Evolutionary conservation across 2,329 filamentous ascomycete genomes (phyloP).

Genomic region (Eutypella sp.): DNA sequence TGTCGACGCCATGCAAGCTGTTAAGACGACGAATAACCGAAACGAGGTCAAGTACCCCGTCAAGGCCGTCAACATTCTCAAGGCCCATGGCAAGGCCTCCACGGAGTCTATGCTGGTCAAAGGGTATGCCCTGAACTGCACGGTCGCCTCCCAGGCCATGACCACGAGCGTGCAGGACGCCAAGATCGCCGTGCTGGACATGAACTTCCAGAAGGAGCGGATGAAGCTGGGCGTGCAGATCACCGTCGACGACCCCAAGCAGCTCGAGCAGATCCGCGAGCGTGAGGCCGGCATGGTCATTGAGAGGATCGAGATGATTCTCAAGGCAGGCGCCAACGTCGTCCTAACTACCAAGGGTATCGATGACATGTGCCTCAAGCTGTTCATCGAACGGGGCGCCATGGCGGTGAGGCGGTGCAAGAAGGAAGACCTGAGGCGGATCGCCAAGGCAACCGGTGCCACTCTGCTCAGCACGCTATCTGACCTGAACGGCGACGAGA

Average conservation of each 20-base stretch:
- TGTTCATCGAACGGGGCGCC: constrained; percentile 88
- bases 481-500: constrained; percentile 95
- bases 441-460: constrained; percentile 92
- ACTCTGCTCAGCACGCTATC: constrained; percentile 90
- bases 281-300: constrained; percentile 90
- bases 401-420: constrained; percentile 97
- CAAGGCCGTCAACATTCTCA: constrained; percentile 97
- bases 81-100: constrained; percentile 92
- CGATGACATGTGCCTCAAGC: constrained; percentile 90
- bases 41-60: constrained; percentile 94
- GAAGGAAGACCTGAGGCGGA: constrained; percentile 94
- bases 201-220: constrained; percentile 97
- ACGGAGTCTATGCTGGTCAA: constrained; percentile 87
- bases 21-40: constrained; percentile 88
- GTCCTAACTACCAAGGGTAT: constrained; percentile 97
- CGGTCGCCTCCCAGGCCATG: constrained; percentile 97
- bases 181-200: constrained; percentile 94
- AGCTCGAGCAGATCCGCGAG: constrained; percentile 94
- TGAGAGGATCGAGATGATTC: constrained; percentile 92
- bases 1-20: constrained; percentile 90
- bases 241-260: constrained; percentile 93
- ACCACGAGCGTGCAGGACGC: constrained; percentile 85
- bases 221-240: constrained; percentile 99
- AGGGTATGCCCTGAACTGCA: constrained; percentile 97
- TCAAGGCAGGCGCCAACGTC: constrained; percentile 95